These are phyloP conservation scores for Lactifluus volemus DNA, from an alignment of 768 basidiomycete genomes.

Conservation along the genomic window DNA sequence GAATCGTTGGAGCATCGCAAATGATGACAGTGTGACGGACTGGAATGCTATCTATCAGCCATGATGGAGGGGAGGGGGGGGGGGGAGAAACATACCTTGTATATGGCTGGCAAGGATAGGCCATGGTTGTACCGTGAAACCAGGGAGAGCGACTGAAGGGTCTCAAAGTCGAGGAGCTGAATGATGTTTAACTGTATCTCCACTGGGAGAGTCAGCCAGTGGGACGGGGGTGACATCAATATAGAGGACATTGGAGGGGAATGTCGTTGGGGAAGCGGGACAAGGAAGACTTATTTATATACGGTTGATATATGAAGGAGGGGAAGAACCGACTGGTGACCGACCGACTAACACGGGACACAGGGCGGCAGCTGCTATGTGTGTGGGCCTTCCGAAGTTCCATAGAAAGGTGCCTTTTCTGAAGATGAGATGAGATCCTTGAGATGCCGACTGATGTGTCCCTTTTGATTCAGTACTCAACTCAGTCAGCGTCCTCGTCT, in stretches of 20 bases:
- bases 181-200: constrained; percentile 17
- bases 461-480: background rate
- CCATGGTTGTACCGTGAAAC: background rate
- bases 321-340: constrained; percentile 5
- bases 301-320: background rate
- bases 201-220: constrained; percentile 15
- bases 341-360: constrained; percentile 17
- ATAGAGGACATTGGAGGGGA: background rate
- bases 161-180: constrained; percentile 10
- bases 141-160: constrained; percentile 14
- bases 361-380: background rate
- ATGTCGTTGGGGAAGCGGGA: background rate
- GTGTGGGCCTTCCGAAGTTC: constrained; percentile 3
- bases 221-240: background rate
- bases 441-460: constrained; percentile 1
- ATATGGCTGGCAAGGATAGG: constrained; percentile 14
- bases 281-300: constrained; percentile 2
- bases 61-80: background rate
- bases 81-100: constrained; percentile 5
- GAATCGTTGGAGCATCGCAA: constrained; percentile 15
- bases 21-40: constrained; percentile 11
- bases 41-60: background rate
- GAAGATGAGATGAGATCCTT: constrained; percentile 8
- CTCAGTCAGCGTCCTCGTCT: constrained; percentile 15
- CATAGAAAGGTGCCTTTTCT: constrained; percentile 12